Percentiles rank a stretch among this genome's conserved stretches.
Conservation (phyloP, 176 grass and related monocot species). For the Stipa capillata region DNA sequence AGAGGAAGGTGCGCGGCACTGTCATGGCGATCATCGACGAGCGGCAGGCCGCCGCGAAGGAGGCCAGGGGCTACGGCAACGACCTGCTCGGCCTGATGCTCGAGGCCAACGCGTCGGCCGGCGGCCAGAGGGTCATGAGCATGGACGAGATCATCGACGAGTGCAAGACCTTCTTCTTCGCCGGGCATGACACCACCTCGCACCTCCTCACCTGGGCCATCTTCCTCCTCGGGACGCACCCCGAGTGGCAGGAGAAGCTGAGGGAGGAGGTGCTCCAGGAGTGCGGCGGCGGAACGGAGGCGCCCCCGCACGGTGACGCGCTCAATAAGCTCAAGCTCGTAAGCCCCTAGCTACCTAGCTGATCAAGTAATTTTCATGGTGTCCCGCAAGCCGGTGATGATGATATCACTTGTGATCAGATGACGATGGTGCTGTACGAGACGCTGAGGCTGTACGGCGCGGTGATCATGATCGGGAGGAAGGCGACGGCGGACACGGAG, state of each 20-base stretch:
- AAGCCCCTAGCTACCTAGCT: background rate
- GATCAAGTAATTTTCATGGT: background rate
- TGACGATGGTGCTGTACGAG: slow-evolving; percentile 50
- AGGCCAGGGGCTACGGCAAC: slow-evolving; percentile 17
- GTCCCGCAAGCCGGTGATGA: background rate
- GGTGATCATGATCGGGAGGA: background rate
- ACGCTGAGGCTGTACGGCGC: slow-evolving; percentile 36
- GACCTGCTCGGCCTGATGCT: slow-evolving; percentile 64
- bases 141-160: slow-evolving; percentile 63
- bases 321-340: slow-evolving; percentile 45
- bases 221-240: slow-evolving; percentile 43
- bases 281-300: background rate
- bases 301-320: background rate
- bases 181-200: slow-evolving; percentile 48
- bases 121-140: background rate
- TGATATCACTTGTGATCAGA: too few relatives aligned
- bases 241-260: slow-evolving; percentile 37
- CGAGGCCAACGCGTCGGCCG: slow-evolving; percentile 14
- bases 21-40: slow-evolving; percentile 29
- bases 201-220: slow-evolving; percentile 39
- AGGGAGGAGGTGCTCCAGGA: slow-evolving; percentile 40
- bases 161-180: slow-evolving; percentile 73
- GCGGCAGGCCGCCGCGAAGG: background rate
- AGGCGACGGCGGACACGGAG: slow-evolving; percentile 4
- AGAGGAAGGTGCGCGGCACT: slow-evolving; percentile 20